phyloP scores from a whole-genome alignment of 1,284 basidiomycete genomes.

The Cerioporus squamosus region DNA sequence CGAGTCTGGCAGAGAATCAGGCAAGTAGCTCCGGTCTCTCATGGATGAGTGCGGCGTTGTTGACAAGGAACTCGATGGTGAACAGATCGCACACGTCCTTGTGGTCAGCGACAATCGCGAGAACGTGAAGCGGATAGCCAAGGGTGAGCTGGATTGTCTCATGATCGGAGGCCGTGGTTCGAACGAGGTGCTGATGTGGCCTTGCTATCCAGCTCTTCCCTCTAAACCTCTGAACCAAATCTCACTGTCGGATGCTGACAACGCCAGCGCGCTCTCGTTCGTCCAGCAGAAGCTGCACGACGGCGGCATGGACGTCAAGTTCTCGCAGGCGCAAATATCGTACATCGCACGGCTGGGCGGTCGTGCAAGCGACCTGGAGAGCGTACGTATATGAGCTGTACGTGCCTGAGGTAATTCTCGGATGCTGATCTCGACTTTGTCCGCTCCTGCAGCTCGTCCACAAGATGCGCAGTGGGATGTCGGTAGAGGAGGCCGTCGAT shows the following conservation, averaged over 20 bases:
- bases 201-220: constrained; percentile 65
- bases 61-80: neutral
- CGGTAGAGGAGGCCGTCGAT: constrained; percentile 82
- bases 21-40: constrained; percentile 42
- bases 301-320: constrained; percentile 52
- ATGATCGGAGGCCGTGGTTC: neutral
- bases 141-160: constrained; percentile 49
- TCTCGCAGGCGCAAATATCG: constrained; percentile 55
- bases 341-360: constrained; percentile 82
- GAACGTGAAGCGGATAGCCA: constrained; percentile 82
- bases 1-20: constrained; percentile 78
- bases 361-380: constrained; percentile 85
- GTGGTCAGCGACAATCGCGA: constrained; percentile 91
- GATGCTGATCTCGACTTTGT: neutral
- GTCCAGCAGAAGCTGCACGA: constrained; percentile 82
- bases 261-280: constrained; percentile 78
- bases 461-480: constrained; percentile 80
- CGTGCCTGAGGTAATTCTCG: neutral
- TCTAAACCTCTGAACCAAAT: constrained; percentile 85
- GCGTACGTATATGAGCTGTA: constrained; percentile 51
- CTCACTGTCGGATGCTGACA: constrained; percentile 85
- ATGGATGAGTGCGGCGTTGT: neutral
- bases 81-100: constrained; percentile 87
- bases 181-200: neutral
- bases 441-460: constrained; percentile 67